Evolutionary conservation across 768 basidiomycete species (phyloP), one percentile per base, ranked within the genome.

Genomic region (Fistulinella prunicolor): DNA sequence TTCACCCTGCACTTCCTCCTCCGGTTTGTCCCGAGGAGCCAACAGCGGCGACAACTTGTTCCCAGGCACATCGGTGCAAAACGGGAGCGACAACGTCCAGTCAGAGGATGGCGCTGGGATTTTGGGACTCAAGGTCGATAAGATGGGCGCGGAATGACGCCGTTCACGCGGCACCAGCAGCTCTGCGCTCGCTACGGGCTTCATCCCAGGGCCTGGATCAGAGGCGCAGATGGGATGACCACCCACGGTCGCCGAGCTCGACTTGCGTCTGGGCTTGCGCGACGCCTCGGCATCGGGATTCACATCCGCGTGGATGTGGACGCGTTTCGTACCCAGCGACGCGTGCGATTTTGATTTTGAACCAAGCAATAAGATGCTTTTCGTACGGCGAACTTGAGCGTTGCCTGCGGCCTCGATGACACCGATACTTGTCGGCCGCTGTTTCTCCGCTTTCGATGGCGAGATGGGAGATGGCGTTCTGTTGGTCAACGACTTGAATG

Each of bases 41-140:
- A 40, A 14, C 21, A 14, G 22, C 9, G 49, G 50, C 29, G 49
- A 49, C 0, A 38, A 38, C 53, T 54, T 51, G 36, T 56, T 41
- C 10, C 65, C 65, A 0, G 65, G 65, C 3, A 53, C 37, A 23
- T 66, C 65, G 3, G 54, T 66, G 20, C 53, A 62, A 26, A 68
- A 60, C 1, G 65, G 65, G 10, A 66, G 60, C 1, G 64, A 68
- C 28, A 66, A 23, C 2, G 65, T 66, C 65, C 65, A 66, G 17
- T 66, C 65, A 8, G 51, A 37, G 9, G 44, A 51, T 9, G 35
- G 22, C 19, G 29, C 32, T 28, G 22, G 19, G 3, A 16, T 1
- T 4, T 42, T 49, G 6, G 45, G 19, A 8, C 39, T 38, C 41
- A 32, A 14, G 20, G 26, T 21, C 20, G 61, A 57, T 23, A 66